Percentiles rank a stretch among this genome's conserved stretches.
Evolutionary conservation across 305 asterid genomes (phyloP).

Genomic region (Ilex paraguariensis): DNA sequence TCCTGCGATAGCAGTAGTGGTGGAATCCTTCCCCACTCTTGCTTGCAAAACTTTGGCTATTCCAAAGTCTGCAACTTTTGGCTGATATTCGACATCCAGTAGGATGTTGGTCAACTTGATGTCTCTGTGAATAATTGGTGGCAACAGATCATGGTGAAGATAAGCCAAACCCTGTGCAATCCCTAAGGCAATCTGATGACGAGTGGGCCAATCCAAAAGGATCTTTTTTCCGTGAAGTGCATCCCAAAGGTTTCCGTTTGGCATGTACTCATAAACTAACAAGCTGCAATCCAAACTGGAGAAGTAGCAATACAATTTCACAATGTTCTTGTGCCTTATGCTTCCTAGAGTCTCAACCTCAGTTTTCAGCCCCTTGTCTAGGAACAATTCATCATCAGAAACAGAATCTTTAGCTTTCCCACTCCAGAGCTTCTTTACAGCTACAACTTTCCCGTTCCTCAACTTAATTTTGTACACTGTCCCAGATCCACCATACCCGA

Average conservation of each 20-base stretch:
- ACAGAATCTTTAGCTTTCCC: conserved; percentile 4
- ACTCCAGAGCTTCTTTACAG: conserved; percentile 12
- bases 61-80: conserved; percentile 20
- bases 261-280: conserved; percentile 19
- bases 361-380: conserved; percentile 10
- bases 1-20: conserved; percentile 16
- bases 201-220: conserved; percentile 16
- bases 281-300: conserved; percentile 8
- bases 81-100: conserved; percentile 10
- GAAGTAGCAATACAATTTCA: conserved; percentile 16
- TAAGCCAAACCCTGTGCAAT: conserved; percentile 21
- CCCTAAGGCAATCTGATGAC: conserved; percentile 20
- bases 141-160: conserved; percentile 14
- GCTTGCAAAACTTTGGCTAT: conserved; percentile 17
- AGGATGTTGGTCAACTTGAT: conserved; percentile 17
- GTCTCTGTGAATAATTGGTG: conserved; percentile 16
- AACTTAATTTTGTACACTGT: conserved; percentile 8
- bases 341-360: conserved; percentile 16
- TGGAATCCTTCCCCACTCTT: conserved; percentile 14
- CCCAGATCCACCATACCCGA: conserved; percentile 20
- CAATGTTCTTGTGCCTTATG: conserved; percentile 18
- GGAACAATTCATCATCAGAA: not conserved
- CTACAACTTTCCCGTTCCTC: conserved; percentile 15
- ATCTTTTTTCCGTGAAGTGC: conserved; percentile 12
- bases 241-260: conserved; percentile 21